Base-by-base conservation (phyloP, 495 filamentous ascomycete genomes). In the Hypomontagnella monticulosa region DNA sequence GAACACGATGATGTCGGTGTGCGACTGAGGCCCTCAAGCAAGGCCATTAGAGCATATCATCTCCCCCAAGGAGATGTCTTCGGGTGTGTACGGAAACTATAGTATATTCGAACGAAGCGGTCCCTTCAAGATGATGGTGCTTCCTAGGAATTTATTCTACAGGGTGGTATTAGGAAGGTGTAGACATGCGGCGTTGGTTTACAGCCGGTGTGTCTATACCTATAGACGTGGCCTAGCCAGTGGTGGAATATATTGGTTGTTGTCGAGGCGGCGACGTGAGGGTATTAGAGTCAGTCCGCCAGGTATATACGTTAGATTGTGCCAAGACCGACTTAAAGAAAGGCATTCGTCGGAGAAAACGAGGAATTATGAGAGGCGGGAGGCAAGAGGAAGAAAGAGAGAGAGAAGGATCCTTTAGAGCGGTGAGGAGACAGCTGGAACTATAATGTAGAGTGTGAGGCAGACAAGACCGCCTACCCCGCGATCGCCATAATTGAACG, bases 11-110 rank as follows among this genome's bases (percentile, higher is more conserved):
- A 53, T 64, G 66, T 59, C 66, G 66, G 49, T 60, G 20, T 69
- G 56, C 66, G 66, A 69, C 66, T 64, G 38, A 20, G 23, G 43
- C 44, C 50, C 60, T 64, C 50, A 37, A 44, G 66, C 48, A 59
- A 63, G 60, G 66, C 66, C 66, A 69, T 69, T 64, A 69, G 66
- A 61, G 42, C 55, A 42, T 57, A 63, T 55, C 55, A 38, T 18
- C 59, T 64, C 59, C 60, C 19, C 15, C 19, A 40, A 36, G 18
- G 11, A 53, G 34, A 38, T 53, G 33, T 11, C 49, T n/a, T 42
- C 61, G 47, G 30, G 43, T 46, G 48, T 50, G 37, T 36, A 61
- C n/a, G 59, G 43, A 46, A 61, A 56, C 32, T 56, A 37, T 46
- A 64, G 49, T 69, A 48, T 60, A 56, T 46, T 46, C 18, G 56